A percentile compares a stretch with the other conserved stretches of the same genome.
These are phyloP conservation scores for Craspedostauros australis DNA, from an alignment of 108 stramenopile genomes.

Conservation along the genomic window DNA sequence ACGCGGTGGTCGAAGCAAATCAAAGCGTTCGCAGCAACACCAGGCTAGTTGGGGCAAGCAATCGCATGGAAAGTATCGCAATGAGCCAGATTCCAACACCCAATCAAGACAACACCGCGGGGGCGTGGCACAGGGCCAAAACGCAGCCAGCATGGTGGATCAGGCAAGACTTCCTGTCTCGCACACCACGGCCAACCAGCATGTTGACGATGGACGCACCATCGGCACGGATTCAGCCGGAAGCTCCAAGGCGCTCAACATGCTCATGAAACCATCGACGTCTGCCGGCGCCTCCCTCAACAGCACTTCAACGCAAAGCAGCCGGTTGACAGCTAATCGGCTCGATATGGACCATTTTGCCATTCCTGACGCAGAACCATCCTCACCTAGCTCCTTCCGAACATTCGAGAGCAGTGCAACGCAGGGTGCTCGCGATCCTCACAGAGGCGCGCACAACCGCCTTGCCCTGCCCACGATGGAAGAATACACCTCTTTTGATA, in stretches of 20 bases:
- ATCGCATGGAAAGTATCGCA: too few relatives aligned
- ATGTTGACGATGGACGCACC: not conserved
- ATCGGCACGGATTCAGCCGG: constrained; percentile 3
- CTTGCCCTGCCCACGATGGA: too few relatives aligned
- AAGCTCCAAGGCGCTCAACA: constrained; percentile 22
- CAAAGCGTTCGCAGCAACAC: too few relatives aligned
- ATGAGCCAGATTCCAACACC: not conserved
- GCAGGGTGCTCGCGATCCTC: too few relatives aligned
- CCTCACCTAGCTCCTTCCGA: too few relatives aligned
- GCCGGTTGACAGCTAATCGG: constrained; percentile 11
- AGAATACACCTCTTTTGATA: too few relatives aligned
- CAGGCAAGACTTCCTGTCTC: not conserved
- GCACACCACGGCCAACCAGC: not conserved
- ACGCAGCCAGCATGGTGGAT: not conserved
- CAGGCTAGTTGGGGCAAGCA: too few relatives aligned
- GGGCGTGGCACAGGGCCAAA: not conserved
- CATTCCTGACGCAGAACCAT: too few relatives aligned
- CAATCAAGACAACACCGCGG: not conserved
- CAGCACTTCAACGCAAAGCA: constrained; percentile 6
- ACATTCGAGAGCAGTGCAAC: too few relatives aligned
- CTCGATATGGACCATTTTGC: constrained; percentile 4
- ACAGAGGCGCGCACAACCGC: too few relatives aligned
- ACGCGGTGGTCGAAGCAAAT: too few relatives aligned
- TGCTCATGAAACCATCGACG: constrained; percentile 16
- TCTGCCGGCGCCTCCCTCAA: constrained; percentile 3